phyloP scores from a whole-genome alignment of 345 rosid genomes.

The Pugionium cornutum region DNA sequence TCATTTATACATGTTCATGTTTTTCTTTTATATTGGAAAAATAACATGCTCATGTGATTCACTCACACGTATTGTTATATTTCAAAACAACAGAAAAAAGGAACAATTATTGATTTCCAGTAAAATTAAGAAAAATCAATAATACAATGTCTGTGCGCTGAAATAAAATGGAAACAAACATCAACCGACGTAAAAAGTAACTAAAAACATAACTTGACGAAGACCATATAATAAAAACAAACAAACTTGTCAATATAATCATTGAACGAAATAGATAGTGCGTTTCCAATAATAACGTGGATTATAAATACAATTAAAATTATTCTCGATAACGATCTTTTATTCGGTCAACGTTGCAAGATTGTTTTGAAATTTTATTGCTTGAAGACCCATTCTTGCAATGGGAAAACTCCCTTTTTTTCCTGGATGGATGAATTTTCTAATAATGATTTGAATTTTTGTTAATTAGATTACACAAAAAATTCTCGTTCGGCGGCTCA shows the following conservation, averaged over 20 bases:
- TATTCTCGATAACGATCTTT: neutral
- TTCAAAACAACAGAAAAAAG: too few relatives aligned
- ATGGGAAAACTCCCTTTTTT: neutral
- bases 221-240: neutral
- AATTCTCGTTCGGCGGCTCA: conserved; percentile 25
- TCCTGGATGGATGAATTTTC: neutral
- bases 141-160: neutral
- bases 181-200: neutral
- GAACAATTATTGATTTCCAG: too few relatives aligned
- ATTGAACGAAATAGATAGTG: conserved; percentile 19
- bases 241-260: neutral
- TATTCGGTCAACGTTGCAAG: conserved; percentile 16
- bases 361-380: neutral
- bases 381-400: conserved; percentile 15
- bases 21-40: neutral
- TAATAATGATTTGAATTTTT: neutral
- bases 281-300: neutral
- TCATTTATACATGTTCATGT: conserved; percentile 8
- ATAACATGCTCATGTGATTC: too few relatives aligned
- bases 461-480: neutral
- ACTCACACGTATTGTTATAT: too few relatives aligned
- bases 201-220: neutral
- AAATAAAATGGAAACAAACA: neutral
- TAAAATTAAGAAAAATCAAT: neutral
- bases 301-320: neutral